These are phyloP conservation scores for Plantago coronopus DNA, from an alignment of 305 asterid genomes.

Conservation along the genomic window DNA sequence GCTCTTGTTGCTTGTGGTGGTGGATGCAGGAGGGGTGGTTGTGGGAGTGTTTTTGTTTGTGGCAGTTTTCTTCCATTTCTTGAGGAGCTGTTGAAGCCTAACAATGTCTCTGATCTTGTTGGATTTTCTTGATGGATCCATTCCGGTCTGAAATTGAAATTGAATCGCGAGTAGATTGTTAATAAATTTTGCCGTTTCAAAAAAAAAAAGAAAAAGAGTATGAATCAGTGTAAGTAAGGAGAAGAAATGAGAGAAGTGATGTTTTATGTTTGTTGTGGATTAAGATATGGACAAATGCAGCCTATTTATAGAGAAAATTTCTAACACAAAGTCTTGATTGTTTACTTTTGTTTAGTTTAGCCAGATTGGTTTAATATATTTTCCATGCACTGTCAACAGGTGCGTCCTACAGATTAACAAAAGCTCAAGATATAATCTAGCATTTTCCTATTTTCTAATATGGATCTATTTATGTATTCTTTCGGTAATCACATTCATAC, in stretches of 20 bases:
- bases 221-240: not conserved
- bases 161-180: too few species aligned
- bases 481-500: too few species aligned
- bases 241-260: not conserved
- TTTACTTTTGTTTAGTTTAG: too few species aligned
- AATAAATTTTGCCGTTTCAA: too few species aligned
- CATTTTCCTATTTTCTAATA: too few species aligned
- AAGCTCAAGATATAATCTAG: too few species aligned
- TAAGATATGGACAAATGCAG: constrained; percentile 12
- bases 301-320: not conserved
- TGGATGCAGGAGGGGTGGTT: not conserved
- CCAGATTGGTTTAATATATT: too few species aligned
- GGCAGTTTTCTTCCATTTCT: constrained; percentile 72
- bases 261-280: constrained; percentile 9
- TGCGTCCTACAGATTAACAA: too few species aligned
- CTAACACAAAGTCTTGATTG: too few species aligned
- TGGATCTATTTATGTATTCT: too few species aligned
- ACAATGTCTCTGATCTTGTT: constrained; percentile 81
- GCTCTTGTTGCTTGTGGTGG: constrained; percentile 26
- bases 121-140: constrained; percentile 50
- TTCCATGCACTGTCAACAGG: too few species aligned
- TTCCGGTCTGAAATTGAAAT: not conserved
- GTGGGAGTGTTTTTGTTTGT: constrained; percentile 19
- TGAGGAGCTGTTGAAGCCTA: constrained; percentile 77
- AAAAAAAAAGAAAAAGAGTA: too few species aligned